Base-by-base conservation (phyloP, 2,329 filamentous ascomycete species). In the Gremmenia infestans region DNA sequence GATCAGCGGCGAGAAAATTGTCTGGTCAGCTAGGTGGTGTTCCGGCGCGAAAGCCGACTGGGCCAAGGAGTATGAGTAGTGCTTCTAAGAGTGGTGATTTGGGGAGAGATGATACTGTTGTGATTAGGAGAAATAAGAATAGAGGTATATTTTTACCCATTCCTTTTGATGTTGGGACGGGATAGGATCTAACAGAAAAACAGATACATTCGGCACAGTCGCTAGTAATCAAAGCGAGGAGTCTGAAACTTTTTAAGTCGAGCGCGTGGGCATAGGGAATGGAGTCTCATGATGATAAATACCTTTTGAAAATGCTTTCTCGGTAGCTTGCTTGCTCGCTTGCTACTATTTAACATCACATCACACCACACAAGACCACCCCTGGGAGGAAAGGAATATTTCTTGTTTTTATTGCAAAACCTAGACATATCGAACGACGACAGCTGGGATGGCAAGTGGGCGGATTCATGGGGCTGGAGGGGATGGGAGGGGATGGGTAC, bases 211-310 rank as follows among this genome's bases (percentile, higher is more conserved):
- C 66, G 79, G 79, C 54, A 76, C 76, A 2, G 67, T 78, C 55
- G 73, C 73, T 22, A 80, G 77, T 60, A 76, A 79, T 60, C 61
- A 69, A 48, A 68, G 63, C 62, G 67, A 59, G 57, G 79, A 81
- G 57, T 78, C 76, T 35, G 79, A 81, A 64, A 81, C 77, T 48
- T 81, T 81, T 65, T 81, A 35, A 45, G 19, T 22, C 17, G 28
- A 32, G 28, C 28, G 28, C 28, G 9, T 32, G 23, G 19, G 45
- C 5, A 25, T 8, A n/a, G 45, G 7, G 45, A 48, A 9, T 0
- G 23, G 28, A n/a, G 17, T 42, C 15, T 17, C 39, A 42, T 15
- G 39, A 42, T 42, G 9, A 7, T n/a, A 42, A 17, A 17, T 42
- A 42, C 17, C 15, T 19, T n/a, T n/a, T 11, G 28, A 32, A 32